Percentiles rank a stretch among this genome's conserved stretches.
phyloP scores from a whole-genome alignment of 805 yeast genomes.

The Yamadazyma insecticola region DNA sequence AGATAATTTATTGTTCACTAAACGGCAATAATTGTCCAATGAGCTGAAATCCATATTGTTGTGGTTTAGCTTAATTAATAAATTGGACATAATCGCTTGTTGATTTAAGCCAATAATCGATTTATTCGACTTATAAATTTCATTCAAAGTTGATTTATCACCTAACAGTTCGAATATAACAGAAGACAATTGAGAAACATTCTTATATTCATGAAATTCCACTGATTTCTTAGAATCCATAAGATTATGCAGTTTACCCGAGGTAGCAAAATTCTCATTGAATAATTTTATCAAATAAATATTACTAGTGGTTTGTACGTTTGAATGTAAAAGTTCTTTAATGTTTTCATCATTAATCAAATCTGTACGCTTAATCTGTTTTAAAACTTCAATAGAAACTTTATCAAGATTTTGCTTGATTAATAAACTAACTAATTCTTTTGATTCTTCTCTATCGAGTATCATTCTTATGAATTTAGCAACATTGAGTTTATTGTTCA shows the following conservation, averaged over 20 bases:
- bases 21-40: constrained; percentile 19
- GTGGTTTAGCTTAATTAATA: constrained; percentile 4
- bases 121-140: constrained; percentile 2
- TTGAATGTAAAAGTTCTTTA: constrained; percentile 3
- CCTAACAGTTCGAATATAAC: constrained; percentile 5
- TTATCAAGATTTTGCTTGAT: constrained; percentile 10
- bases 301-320: no score
- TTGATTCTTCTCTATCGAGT: constrained; percentile 1
- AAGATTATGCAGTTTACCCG: no score
- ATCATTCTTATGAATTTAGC: constrained; percentile 5
- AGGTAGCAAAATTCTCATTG: no score
- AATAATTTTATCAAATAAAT: no score
- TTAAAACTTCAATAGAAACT: constrained; percentile 9
- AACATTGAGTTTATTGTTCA: constrained; percentile 4
- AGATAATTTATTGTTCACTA: constrained; percentile 15
- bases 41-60: constrained; percentile 2
- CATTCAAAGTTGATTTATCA: constrained; percentile 1
- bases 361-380: background rate
- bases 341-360: constrained; percentile 1
- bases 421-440: constrained; percentile 3
- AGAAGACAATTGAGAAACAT: constrained; percentile 1
- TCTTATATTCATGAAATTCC: no score
- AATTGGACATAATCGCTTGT: constrained; percentile 4
- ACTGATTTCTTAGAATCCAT: no score
- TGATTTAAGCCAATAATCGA: constrained; percentile 6